These are phyloP conservation scores for Mycena polygramma DNA, from an alignment of 768 basidiomycete genomes.

Conservation along the genomic window DNA sequence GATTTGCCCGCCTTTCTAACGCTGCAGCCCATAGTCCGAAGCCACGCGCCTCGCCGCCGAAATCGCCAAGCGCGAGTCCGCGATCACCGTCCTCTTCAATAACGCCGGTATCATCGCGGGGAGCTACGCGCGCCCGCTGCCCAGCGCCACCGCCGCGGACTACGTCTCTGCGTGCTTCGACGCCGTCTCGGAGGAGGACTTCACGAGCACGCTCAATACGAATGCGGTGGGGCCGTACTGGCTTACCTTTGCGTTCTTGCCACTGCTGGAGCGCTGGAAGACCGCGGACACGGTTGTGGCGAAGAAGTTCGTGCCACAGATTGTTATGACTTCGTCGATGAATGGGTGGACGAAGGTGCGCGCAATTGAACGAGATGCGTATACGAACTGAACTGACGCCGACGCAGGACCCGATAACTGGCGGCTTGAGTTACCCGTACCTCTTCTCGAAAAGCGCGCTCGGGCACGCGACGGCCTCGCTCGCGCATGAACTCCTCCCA, in stretches of 20 bases:
- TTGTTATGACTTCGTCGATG: constrained; percentile 66
- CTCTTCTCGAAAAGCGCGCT: constrained; percentile 62
- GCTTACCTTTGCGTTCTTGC: constrained; percentile 69
- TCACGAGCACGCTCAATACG: constrained; percentile 51
- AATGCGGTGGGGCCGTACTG: constrained; percentile 65
- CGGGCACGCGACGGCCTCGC: constrained; percentile 59
- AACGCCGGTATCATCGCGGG: constrained; percentile 58
- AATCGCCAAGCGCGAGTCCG: constrained; percentile 51
- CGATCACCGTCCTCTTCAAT: constrained; percentile 63
- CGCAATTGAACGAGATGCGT: too few species aligned
- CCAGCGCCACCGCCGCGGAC: constrained; percentile 49
- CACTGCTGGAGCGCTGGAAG: constrained; percentile 64
- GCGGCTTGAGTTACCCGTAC: constrained; percentile 59
- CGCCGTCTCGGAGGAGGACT: constrained; percentile 51
- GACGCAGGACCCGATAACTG: constrained; percentile 55
- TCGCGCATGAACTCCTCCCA: constrained; percentile 62
- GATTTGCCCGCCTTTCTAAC: background rate
- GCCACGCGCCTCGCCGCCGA: constrained; percentile 57
- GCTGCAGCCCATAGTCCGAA: constrained; percentile 50
- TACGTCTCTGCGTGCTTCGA: constrained; percentile 57
- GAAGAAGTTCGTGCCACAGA: constrained; percentile 58
- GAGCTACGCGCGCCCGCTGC: constrained; percentile 42
- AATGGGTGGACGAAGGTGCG: constrained; percentile 66
- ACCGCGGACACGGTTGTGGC: constrained; percentile 42
- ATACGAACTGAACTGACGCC: too few species aligned